Conservation (phyloP, 352 stramenopile species). For the Pythium apleroticum region DNA sequence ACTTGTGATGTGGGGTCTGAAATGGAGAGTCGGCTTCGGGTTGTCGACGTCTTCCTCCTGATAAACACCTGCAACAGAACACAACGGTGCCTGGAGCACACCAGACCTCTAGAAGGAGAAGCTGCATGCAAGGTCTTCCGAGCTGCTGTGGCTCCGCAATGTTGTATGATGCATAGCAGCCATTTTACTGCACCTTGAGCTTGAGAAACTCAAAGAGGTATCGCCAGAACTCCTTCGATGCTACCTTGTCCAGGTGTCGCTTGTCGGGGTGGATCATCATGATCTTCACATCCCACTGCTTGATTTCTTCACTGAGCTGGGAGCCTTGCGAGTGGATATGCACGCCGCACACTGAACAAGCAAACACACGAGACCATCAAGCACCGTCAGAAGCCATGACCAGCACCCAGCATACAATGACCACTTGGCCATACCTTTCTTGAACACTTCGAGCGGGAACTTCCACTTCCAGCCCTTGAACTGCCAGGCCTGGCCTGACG, state of each 20-base stretch:
- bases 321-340: conserved; percentile 86
- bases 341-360: conserved; percentile 65
- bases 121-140: neutral
- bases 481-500: conserved; percentile 89
- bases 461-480: conserved; percentile 94
- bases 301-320: conserved; percentile 77
- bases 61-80: neutral
- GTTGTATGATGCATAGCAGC: neutral
- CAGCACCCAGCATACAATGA: neutral
- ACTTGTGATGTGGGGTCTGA: neutral
- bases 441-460: conserved; percentile 90
- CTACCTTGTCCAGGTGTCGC: conserved; percentile 89
- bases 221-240: conserved; percentile 89
- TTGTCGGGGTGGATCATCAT: conserved; percentile 93
- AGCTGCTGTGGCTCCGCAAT: neutral
- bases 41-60: neutral
- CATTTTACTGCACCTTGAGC: conserved; percentile 69
- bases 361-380: conserved; percentile 9
- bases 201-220: conserved; percentile 88
- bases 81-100: neutral
- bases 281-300: conserved; percentile 90
- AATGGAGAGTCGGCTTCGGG: neutral
- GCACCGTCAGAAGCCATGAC: neutral
- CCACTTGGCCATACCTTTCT: conserved; percentile 60
- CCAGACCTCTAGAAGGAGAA: neutral